Evolutionary conservation across 2,329 filamentous ascomycete species (phyloP), one percentile per base, ranked within the genome.

Genomic region (Aspergillus brunneoviolaceus): DNA sequence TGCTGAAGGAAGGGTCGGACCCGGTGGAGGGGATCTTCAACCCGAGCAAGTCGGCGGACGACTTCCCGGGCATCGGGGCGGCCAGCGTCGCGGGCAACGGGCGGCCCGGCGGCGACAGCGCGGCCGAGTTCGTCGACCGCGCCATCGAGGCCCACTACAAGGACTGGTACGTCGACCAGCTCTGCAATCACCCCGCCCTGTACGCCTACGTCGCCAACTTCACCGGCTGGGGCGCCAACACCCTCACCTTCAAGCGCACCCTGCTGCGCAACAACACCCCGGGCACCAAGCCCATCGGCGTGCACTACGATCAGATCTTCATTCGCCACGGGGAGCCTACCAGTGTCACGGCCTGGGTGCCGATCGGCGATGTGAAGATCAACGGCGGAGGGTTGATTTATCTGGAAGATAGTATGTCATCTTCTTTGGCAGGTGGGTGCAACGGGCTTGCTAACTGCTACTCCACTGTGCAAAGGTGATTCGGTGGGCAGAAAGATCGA

Each of bases 221-320:
- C 50, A 84, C 81, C 0, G 82, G 81, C 1, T 87, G 85, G 85
- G 81, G 77, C 0, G 76, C 81, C 0, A 68, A 79, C 48, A 83
- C 81, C 0, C 68, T 84, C 3, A 73, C 66, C 5, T 72, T 84
- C 3, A 72, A 77, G 7, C 73, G 84, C 33, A 84, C 82, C 1
- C 68, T 86, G 11, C 69, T 87, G 55, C 73, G 84, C 42, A 86
- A 86, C 63, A 86, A 85, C 63, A 82, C 81, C 0, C 84, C 84
- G 0, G 79, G 79, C 0, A 84, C 82, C 52, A 82, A 83, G 63
- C 82, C 84, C 0, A 86, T 85, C 61, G 84, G 84, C 0, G 84
- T 87, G 3, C 84, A 87, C 61, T 86, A 86, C 64, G 84, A 87
- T 65, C 83, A 86, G 71, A 85, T 82, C 23, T 86, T 86, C 65